phyloP scores from a whole-genome alignment of 257 asterid genomes.

The Lantana camara region DNA sequence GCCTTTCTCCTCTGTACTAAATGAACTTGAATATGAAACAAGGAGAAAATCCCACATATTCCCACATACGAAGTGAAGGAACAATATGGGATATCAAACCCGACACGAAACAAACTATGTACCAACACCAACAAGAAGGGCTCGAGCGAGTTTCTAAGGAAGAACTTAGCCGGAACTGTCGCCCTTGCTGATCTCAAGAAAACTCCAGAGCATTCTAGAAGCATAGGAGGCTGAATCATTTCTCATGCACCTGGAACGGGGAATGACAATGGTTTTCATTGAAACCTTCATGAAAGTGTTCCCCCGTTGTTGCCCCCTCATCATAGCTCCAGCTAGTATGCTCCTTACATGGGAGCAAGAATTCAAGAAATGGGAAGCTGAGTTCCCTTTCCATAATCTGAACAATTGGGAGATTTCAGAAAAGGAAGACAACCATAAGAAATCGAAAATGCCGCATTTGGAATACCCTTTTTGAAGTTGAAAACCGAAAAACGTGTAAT shows the following conservation, averaged over 20 bases:
- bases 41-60: background rate
- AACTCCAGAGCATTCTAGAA: background rate
- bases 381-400: slow-evolving; percentile 39
- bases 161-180: slow-evolving; percentile 32
- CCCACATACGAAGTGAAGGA: background rate
- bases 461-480: slow-evolving; percentile 31
- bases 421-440: slow-evolving; percentile 22
- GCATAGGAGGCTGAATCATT: slow-evolving; percentile 42
- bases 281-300: slow-evolving; percentile 30
- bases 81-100: slow-evolving; percentile 38
- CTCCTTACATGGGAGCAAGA: slow-evolving; percentile 51
- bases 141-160: slow-evolving; percentile 51
- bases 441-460: slow-evolving; percentile 32
- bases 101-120: slow-evolving; percentile 21
- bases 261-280: slow-evolving; percentile 40
- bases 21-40: background rate
- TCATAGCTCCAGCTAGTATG: slow-evolving; percentile 45
- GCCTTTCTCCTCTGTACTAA: background rate
- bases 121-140: slow-evolving; percentile 44
- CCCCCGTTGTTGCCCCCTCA: slow-evolving; percentile 35
- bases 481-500: slow-evolving; percentile 31
- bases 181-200: slow-evolving; percentile 23
- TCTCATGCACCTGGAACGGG: slow-evolving; percentile 52
- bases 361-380: slow-evolving; percentile 36
- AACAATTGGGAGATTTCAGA: slow-evolving; percentile 27